phyloP scores from a whole-genome alignment of 768 basidiomycete genomes.

The Naganishia kalamii region DNA sequence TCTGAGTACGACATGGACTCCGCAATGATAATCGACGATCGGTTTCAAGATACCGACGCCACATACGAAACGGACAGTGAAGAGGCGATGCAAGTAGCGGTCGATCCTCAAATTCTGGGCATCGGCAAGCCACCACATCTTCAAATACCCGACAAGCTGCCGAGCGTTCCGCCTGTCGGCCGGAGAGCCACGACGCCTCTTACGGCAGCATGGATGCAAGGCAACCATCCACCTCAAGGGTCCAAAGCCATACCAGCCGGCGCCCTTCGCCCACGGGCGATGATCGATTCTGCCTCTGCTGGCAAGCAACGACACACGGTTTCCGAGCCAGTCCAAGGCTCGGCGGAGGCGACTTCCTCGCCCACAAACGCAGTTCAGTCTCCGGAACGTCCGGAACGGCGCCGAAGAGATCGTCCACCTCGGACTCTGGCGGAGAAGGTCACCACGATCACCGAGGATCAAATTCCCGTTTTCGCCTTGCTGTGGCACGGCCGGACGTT shows the following conservation, averaged over 20 bases:
- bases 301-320: not conserved
- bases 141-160: not conserved
- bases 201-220: not conserved
- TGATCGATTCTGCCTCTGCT: not conserved
- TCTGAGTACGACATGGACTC: not conserved
- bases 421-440: not conserved
- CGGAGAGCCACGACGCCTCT: not conserved
- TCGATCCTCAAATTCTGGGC: not conserved
- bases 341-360: too few species aligned
- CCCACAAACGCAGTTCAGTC: not conserved
- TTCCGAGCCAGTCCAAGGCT: too few species aligned
- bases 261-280: conserved; percentile 1
- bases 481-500: not conserved
- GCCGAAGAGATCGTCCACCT: not conserved
- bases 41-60: not conserved
- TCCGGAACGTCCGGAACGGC: not conserved
- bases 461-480: not conserved
- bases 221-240: not conserved
- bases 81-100: not conserved
- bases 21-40: not conserved
- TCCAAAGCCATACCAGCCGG: not conserved
- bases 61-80: not conserved
- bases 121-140: not conserved
- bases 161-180: not conserved
- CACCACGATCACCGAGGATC: not conserved